These are phyloP conservation scores for Neurospora sp. DNA, from an alignment of 495 filamentous ascomycete species.

Conservation along the genomic window DNA sequence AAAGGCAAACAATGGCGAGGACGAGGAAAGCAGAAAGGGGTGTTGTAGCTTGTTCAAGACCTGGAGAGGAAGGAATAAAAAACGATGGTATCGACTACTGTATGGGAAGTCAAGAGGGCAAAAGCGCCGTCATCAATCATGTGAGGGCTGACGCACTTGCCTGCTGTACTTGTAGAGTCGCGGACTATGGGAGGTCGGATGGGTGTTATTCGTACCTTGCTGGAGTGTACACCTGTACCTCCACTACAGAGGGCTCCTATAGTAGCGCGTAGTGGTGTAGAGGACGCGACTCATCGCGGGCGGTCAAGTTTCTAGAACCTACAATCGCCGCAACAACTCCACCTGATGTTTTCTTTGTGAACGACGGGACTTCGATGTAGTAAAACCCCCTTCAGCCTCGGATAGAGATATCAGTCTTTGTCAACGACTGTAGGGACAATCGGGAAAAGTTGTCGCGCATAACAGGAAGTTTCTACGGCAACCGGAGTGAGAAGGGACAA, in stretches of 20 bases:
- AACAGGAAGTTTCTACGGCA: not conserved
- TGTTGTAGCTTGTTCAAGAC: not conserved
- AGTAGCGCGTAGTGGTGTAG: not conserved
- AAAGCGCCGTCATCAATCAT: not conserved
- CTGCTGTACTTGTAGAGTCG: not conserved
- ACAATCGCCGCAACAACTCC: not conserved
- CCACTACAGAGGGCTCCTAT: not conserved
- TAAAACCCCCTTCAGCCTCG: not conserved
- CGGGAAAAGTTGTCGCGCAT: not conserved
- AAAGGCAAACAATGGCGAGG: not conserved
- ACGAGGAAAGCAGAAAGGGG: not conserved
- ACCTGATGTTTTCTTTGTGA: not conserved
- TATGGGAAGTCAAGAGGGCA: not conserved
- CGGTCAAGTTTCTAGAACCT: not conserved
- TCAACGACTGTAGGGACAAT: not conserved
- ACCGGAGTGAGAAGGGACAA: not conserved
- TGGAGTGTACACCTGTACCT: not conserved
- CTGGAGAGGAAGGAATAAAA: not conserved
- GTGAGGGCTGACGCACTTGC: not conserved
- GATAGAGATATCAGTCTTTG: not conserved
- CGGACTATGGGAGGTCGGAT: not conserved
- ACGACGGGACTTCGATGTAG: not conserved
- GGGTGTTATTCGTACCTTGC: not conserved
- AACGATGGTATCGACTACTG: too few relatives aligned
- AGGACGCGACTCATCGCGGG: not conserved